A percentile compares a stretch with the other conserved stretches of the same genome.
phyloP scores from a whole-genome alignment of 129 eudicot species.

The Artemisia tridentata region DNA sequence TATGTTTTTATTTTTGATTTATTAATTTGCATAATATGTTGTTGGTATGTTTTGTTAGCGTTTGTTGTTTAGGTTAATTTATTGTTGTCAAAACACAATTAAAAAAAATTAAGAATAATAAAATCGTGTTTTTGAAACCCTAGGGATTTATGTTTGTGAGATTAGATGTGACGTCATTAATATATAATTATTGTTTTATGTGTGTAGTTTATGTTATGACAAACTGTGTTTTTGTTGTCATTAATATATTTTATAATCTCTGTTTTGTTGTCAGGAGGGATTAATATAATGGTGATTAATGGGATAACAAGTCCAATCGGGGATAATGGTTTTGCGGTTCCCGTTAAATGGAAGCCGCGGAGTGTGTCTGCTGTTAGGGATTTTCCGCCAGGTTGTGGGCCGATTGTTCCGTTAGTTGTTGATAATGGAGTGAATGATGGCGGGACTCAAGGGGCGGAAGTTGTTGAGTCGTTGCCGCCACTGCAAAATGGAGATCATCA shows the following conservation, averaged over 20 bases:
- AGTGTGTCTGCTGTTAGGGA: slow-evolving; percentile 62
- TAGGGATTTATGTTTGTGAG: too few relatives aligned
- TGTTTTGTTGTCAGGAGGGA: slow-evolving; percentile 19
- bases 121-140: too few relatives aligned
- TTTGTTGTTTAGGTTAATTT: too few relatives aligned
- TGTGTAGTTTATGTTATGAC: too few relatives aligned
- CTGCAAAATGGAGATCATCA: slow-evolving; percentile 17
- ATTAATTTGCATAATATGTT: too few relatives aligned
- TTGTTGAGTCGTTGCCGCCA: not conserved
- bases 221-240: not conserved
- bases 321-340: slow-evolving; percentile 27
- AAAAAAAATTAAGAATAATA: too few relatives aligned
- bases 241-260: too few relatives aligned
- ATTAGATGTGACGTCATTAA: too few relatives aligned
- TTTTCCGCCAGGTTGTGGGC: slow-evolving; percentile 70
- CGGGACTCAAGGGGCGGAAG: not conserved
- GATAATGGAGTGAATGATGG: slow-evolving; percentile 20
- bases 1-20: too few relatives aligned
- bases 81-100: too few relatives aligned
- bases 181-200: too few relatives aligned
- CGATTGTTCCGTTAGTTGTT: slow-evolving; percentile 17
- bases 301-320: slow-evolving; percentile 37
- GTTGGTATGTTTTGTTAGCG: too few relatives aligned
- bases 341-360: slow-evolving; percentile 50
- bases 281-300: slow-evolving; percentile 36